These are phyloP conservation scores for Cercospora sp. DNA, from an alignment of 2,329 filamentous ascomycete genomes.

Conservation along the genomic window DNA sequence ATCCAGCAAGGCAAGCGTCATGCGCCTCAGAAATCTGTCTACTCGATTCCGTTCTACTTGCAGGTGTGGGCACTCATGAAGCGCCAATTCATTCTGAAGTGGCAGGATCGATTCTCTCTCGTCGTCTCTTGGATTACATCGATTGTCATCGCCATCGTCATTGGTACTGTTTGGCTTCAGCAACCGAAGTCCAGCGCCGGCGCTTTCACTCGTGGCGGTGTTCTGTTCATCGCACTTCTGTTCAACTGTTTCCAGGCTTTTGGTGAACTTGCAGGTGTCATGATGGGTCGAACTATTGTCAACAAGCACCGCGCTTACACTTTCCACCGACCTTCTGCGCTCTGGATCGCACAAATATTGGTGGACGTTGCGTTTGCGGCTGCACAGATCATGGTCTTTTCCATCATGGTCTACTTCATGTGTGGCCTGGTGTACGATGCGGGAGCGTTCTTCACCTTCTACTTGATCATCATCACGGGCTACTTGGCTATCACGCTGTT, in stretches of 20 bases:
- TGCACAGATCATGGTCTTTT: conserved; percentile 70
- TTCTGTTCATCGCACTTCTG: conserved; percentile 75
- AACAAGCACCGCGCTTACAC: conserved; percentile 84
- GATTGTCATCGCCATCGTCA: conserved; percentile 73
- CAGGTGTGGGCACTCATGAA: conserved; percentile 83
- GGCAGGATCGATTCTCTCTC: conserved; percentile 80
- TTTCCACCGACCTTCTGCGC: conserved; percentile 76
- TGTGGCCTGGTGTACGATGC: conserved; percentile 67
- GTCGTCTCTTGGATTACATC: conserved; percentile 69
- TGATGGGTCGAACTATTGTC: conserved; percentile 74
- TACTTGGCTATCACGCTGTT: conserved; percentile 69
- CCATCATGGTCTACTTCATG: conserved; percentile 79
- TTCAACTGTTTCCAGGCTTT: conserved; percentile 91
- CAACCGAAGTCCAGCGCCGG: conserved; percentile 64
- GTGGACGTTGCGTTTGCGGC: conserved; percentile 71
- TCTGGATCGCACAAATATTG: conserved; percentile 81
- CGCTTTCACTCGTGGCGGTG: conserved; percentile 78
- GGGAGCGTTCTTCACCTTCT: conserved; percentile 77
- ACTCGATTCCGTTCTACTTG: conserved; percentile 78
- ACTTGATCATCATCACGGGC: conserved; percentile 49
- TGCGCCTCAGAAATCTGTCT: conserved; percentile 71
- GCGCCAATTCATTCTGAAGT: conserved; percentile 80
- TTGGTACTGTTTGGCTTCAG: conserved; percentile 77
- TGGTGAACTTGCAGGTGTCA: conserved; percentile 71
- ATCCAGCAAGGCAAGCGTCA: conserved; percentile 77